Evolutionary conservation across 1,284 basidiomycete species (phyloP).

Genomic region (Omphalotus olearius): DNA sequence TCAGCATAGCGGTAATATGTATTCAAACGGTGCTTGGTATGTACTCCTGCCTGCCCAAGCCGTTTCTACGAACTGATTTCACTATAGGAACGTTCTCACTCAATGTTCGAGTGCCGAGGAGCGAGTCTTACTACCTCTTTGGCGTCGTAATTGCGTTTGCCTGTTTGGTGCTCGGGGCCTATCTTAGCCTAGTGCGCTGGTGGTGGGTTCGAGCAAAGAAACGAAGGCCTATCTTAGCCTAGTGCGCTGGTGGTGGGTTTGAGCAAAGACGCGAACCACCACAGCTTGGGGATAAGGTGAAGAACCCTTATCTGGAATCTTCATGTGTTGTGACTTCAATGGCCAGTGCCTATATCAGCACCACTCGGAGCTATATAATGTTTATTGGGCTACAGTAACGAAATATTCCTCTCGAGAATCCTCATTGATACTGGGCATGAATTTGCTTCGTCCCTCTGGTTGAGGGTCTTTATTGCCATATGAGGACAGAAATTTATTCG

Average conservation of each 20-base stretch:
- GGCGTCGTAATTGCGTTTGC: slow-evolving; percentile 41
- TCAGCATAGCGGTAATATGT: slow-evolving; percentile 70
- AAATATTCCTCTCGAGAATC: slow-evolving; percentile 6
- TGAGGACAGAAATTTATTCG: slow-evolving; percentile 42
- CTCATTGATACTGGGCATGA: slow-evolving; percentile 8
- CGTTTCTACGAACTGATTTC: background rate
- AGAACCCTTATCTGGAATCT: too few species aligned
- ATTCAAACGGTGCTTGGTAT: slow-evolving; percentile 64
- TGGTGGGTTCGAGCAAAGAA: slow-evolving; percentile 59
- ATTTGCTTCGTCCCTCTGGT: slow-evolving; percentile 2
- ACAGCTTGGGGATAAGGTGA: slow-evolving; percentile 18
- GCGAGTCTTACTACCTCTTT: slow-evolving; percentile 27
- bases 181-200: slow-evolving; percentile 39
- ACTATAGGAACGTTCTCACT: slow-evolving; percentile 58
- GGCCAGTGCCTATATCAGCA: background rate
- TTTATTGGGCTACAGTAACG: too few species aligned
- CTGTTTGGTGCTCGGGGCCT: slow-evolving; percentile 34
- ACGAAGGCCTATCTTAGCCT: slow-evolving; percentile 33
- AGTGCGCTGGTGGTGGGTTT: slow-evolving; percentile 57
- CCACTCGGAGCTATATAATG: background rate
- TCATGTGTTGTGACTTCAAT: background rate
- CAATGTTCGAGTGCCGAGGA: slow-evolving; percentile 48
- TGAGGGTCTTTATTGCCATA: slow-evolving; percentile 38
- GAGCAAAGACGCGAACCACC: slow-evolving; percentile 38
- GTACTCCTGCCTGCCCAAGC: slow-evolving; percentile 17